Evolutionary conservation across 2,329 filamentous ascomycete species (phyloP).

Genomic region (Trichoderma hamatum): DNA sequence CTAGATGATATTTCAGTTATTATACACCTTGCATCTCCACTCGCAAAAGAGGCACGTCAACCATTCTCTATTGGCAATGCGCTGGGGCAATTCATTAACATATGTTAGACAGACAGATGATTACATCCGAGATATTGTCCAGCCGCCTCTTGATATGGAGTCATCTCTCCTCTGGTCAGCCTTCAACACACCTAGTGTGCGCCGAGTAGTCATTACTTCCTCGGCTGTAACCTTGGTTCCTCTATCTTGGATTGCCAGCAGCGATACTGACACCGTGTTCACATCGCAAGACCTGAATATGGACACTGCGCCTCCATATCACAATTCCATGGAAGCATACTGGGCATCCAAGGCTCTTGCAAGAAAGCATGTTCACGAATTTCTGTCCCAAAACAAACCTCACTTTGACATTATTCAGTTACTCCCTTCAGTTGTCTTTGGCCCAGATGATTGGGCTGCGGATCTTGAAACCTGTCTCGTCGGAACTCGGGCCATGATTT

Average conservation of each 20-base stretch:
- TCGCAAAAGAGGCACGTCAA: conserved; percentile 19
- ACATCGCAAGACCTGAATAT: conserved; percentile 11
- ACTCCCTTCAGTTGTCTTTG: conserved; percentile 29
- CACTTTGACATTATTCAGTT: conserved; percentile 28
- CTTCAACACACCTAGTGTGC: conserved; percentile 3
- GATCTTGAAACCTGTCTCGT: conserved; percentile 2
- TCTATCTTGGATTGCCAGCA: not conserved
- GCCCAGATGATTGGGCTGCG: conserved; percentile 24
- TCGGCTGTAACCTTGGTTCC: conserved; percentile 28
- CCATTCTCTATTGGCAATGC: not conserved
- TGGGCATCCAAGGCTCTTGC: conserved; percentile 29
- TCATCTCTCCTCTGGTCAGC: conserved; percentile 26
- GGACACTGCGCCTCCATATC: not conserved
- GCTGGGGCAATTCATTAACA: not conserved
- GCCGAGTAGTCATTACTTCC: conserved; percentile 30
- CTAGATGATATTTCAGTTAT: conserved; percentile 27
- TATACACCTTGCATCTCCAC: conserved; percentile 28
- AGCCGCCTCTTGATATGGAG: conserved; percentile 26
- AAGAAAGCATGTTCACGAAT: conserved; percentile 12
- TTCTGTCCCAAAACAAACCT: conserved; percentile 12
- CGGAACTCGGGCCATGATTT: conserved; percentile 4
- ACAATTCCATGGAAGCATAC: conserved; percentile 28
- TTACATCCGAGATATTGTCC: conserved; percentile 21
- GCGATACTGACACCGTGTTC: not conserved
- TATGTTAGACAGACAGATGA: conserved; percentile 19